phyloP scores from a whole-genome alignment of 1,139 yeast genomes.

The Debaryomyces nepalensis region DNA sequence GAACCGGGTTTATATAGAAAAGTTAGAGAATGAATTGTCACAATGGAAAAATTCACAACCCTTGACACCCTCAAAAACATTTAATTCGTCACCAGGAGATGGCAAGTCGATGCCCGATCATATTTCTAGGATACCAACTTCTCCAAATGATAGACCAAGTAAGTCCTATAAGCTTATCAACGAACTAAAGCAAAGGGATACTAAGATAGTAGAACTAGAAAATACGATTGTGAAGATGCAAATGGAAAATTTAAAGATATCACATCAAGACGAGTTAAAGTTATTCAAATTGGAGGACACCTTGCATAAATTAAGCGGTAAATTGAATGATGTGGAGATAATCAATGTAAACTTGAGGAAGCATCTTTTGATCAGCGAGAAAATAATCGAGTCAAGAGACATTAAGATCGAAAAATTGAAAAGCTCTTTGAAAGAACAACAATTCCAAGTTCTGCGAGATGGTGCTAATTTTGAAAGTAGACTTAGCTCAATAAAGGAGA shows the following conservation, averaged over 20 bases:
- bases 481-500: conserved; percentile 47
- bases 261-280: conserved; percentile 54
- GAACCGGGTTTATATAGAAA: conserved; percentile 45
- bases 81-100: neutral
- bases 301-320: conserved; percentile 42
- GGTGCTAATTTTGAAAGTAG: conserved; percentile 58
- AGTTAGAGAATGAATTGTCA: conserved; percentile 51
- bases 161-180: conserved; percentile 19
- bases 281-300: conserved; percentile 44
- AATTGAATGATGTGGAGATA: conserved; percentile 45
- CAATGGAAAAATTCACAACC: conserved; percentile 2
- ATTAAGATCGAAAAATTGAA: conserved; percentile 63
- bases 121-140: neutral
- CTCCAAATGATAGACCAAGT: neutral
- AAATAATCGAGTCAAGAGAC: conserved; percentile 63
- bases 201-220: conserved; percentile 43
- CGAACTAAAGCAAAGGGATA: conserved; percentile 40
- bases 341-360: conserved; percentile 45
- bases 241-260: conserved; percentile 37
- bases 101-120: neutral
- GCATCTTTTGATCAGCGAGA: conserved; percentile 57
- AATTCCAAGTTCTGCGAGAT: conserved; percentile 52
- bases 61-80: neutral
- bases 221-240: conserved; percentile 40
- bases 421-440: conserved; percentile 54